These are phyloP conservation scores for Pulveroboletus sp. DNA, from an alignment of 768 basidiomycete genomes.

Conservation along the genomic window DNA sequence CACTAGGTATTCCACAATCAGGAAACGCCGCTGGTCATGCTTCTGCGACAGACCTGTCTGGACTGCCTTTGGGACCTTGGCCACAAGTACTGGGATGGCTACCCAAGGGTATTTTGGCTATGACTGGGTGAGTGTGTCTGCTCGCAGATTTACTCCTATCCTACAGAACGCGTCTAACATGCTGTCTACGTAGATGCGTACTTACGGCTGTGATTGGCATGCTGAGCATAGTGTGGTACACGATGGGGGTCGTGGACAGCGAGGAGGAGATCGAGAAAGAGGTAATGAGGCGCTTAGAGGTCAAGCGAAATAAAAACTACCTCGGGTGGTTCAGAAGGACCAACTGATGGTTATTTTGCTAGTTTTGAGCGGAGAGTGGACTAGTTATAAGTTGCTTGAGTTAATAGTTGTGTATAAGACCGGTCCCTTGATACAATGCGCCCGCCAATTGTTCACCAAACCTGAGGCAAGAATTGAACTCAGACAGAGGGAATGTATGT, in stretches of 20 bases:
- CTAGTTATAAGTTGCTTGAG: neutral
- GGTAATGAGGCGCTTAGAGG: constrained; percentile 49
- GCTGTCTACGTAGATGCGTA: constrained; percentile 55
- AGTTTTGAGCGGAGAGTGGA: too few relatives aligned
- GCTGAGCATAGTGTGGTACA: constrained; percentile 81
- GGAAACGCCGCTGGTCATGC: constrained; percentile 89
- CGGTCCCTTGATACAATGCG: too few relatives aligned
- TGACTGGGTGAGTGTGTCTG: constrained; percentile 53
- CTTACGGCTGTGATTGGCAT: constrained; percentile 82
- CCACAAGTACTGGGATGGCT: constrained; percentile 70
- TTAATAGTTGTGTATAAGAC: neutral
- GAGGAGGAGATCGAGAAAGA: constrained; percentile 82
- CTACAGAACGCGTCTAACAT: neutral
- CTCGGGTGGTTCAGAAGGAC: constrained; percentile 34
- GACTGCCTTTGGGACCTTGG: constrained; percentile 66
- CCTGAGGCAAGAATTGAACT: too few relatives aligned
- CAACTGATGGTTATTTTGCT: neutral
- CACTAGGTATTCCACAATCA: constrained; percentile 49
- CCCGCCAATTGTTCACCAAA: too few relatives aligned
- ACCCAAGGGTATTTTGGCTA: constrained; percentile 67
- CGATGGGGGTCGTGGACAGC: constrained; percentile 63
- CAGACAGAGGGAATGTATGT: too few relatives aligned
- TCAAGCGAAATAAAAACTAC: constrained; percentile 49
- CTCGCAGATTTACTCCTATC: neutral
- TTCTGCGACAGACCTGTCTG: constrained; percentile 62